Percentiles rank a stretch among this genome's conserved stretches.
Conservation (phyloP, 2,329 filamentous ascomycete species). For the Cadophora luteo-olivacea region DNA sequence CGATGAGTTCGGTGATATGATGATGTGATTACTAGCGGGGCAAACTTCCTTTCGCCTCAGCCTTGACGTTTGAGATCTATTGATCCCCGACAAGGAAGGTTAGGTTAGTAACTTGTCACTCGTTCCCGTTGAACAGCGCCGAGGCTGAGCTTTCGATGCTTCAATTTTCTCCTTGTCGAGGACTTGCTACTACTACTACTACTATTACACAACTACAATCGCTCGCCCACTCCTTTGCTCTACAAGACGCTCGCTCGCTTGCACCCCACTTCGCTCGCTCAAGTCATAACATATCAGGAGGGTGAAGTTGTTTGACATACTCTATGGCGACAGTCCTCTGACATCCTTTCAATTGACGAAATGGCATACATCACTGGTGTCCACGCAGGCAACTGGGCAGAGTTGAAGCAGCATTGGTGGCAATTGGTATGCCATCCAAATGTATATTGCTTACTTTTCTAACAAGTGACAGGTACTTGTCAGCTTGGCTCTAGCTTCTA, state of each 20-base stretch:
- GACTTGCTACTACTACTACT: background rate
- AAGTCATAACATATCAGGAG: background rate
- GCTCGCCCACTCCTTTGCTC: slow-evolving; percentile 1
- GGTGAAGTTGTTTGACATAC: background rate
- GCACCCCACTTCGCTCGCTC: background rate
- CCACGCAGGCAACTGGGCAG: slow-evolving; percentile 44
- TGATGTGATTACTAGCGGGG: slow-evolving; percentile 10
- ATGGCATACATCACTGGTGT: slow-evolving; percentile 32
- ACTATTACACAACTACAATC: slow-evolving; percentile 4
- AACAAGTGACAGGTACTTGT: slow-evolving; percentile 44
- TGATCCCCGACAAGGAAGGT: slow-evolving; percentile 9
- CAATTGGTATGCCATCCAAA: slow-evolving; percentile 45
- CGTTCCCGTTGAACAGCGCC: slow-evolving; percentile 1
- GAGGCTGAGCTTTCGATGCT: slow-evolving; percentile 11
- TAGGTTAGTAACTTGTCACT: slow-evolving; percentile 7
- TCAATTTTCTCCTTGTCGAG: slow-evolving; percentile 1
- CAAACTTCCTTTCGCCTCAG: slow-evolving; percentile 12
- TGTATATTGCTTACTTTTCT: background rate
- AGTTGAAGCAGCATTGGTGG: slow-evolving; percentile 50
- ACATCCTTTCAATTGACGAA: background rate
- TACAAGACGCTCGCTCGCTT: slow-evolving; percentile 1
- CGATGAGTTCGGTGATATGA: slow-evolving; percentile 7
- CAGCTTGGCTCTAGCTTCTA: slow-evolving; percentile 44
- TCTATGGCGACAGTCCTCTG: slow-evolving; percentile 11
- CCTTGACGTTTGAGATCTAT: slow-evolving; percentile 16